Base-by-base conservation (phyloP, 306 rosid genomes). In the Fragaria iinumae region DNA sequence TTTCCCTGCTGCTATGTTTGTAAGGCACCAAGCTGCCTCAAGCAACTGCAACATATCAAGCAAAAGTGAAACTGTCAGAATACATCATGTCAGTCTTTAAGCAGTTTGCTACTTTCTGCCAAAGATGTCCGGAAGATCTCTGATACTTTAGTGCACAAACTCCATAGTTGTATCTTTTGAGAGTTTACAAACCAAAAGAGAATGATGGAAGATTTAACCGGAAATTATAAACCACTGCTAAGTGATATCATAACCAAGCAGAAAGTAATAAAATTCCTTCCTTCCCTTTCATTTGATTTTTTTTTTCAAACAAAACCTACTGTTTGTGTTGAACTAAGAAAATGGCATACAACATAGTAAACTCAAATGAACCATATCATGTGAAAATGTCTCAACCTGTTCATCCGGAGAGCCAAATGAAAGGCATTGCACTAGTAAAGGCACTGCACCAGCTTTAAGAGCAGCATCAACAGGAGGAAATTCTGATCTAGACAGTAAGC, bases 11-110 rank as follows among this genome's bases (percentile, higher is more conserved):
- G 93, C 99, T 83, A 95, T 89, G 84, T 95, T 92, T 69, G 97
- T 95, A 50, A 95, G 94, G 85, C 97, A 92, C 99, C 99, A 95
- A 79, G 99, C 97, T 18, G 97, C 97, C 91, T 95, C 99, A 66
- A 90, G 97, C 88, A 92, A 89, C 97, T 95, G 87, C 86, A 88
- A 80, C 63, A 81, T 66, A 74, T 74, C 18, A 90, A 53, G 80
- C 50, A 80, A 66, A 81, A 79, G 4, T 18, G 21, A 83, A 78
- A 73, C 63, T 66, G 41, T 76, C 77, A 70, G 75, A 83, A 79
- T 71, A 4, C 25, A 41, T 50, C n/a, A 10, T 47, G 50, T 4
- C 20, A 41, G 4, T 41, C 65, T 39, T 21, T 2, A 45, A 29
- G 53, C 29, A 38, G 23, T 80, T 75, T 32, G 34, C 38, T 20